phyloP scores from a whole-genome alignment of 306 rosid species.

The Vigna nakashimae region DNA sequence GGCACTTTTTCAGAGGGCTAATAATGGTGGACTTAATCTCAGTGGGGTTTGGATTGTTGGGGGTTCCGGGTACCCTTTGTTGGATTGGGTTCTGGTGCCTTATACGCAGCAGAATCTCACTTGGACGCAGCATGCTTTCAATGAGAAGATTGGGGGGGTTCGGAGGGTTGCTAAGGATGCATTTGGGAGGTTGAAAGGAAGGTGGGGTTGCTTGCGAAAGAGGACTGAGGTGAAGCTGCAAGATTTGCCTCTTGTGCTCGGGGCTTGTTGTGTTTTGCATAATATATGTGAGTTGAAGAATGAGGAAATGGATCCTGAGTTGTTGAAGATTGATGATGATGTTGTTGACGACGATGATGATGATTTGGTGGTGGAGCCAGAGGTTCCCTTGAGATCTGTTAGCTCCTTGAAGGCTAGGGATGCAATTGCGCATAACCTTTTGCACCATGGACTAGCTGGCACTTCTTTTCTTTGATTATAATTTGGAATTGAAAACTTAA shows the following conservation, averaged over 20 bases:
- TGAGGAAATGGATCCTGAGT: constrained; percentile 66
- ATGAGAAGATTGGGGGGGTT: constrained; percentile 83
- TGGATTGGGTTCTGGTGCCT: constrained; percentile 94
- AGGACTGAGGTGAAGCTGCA: constrained; percentile 88
- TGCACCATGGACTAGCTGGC: constrained; percentile 95
- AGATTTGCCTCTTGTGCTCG: constrained; percentile 83
- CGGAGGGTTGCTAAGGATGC: constrained; percentile 70
- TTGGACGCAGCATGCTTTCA: constrained; percentile 91
- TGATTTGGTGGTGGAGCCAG: constrained; percentile 58
- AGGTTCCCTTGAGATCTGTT: constrained; percentile 59
- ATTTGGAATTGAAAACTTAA: not conserved
- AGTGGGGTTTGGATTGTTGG: constrained; percentile 84
- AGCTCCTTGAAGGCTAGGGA: constrained; percentile 72
- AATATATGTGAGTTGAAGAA: constrained; percentile 76
- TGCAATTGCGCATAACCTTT: constrained; percentile 82
- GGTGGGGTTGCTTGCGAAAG: constrained; percentile 87
- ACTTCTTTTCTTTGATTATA: constrained; percentile 61
- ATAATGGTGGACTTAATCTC: constrained; percentile 55
- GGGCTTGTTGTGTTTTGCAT: constrained; percentile 89
- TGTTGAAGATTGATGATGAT: constrained; percentile 46
- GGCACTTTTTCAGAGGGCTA: constrained; percentile 71
- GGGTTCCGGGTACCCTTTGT: constrained; percentile 67
- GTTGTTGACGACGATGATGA: constrained; percentile 40
- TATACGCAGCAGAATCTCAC: constrained; percentile 74
- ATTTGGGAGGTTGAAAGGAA: constrained; percentile 72